These are phyloP conservation scores for Floccularia luteovirens DNA, from an alignment of 768 basidiomycete species.

Conservation along the genomic window DNA sequence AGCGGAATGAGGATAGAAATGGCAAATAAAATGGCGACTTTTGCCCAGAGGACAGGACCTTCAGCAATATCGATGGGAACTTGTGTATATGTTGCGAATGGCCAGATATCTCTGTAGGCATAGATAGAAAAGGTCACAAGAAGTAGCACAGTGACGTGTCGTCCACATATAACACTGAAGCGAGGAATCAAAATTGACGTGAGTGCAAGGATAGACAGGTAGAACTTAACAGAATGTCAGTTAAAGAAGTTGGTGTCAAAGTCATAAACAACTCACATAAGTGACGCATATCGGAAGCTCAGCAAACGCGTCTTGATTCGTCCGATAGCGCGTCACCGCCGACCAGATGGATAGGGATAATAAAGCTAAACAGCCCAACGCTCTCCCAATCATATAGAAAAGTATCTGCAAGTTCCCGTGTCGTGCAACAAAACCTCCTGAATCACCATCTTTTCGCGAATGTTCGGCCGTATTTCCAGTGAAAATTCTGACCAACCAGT, in stretches of 20 bases:
- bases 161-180: constrained; percentile 15
- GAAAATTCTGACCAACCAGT: neutral
- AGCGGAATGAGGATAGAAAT: constrained; percentile 41
- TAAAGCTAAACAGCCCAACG: neutral
- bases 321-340: neutral
- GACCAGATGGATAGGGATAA: neutral
- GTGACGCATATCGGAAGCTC: neutral
- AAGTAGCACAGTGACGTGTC: constrained; percentile 11
- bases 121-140: constrained; percentile 32
- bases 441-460: neutral
- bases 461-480: neutral
- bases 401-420: too few relatives aligned
- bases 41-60: constrained; percentile 41
- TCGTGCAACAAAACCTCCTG: neutral
- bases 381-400: neutral
- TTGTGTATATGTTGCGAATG: constrained; percentile 42
- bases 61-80: constrained; percentile 34
- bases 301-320: neutral
- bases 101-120: constrained; percentile 49
- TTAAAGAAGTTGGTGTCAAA: neutral
- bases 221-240: constrained; percentile 22
- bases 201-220: constrained; percentile 30
- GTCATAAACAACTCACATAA: neutral
- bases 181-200: constrained; percentile 23
- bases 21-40: constrained; percentile 32